Conservation (phyloP, 176 grass and related monocot genomes). For the Phoenix dactylifera region DNA sequence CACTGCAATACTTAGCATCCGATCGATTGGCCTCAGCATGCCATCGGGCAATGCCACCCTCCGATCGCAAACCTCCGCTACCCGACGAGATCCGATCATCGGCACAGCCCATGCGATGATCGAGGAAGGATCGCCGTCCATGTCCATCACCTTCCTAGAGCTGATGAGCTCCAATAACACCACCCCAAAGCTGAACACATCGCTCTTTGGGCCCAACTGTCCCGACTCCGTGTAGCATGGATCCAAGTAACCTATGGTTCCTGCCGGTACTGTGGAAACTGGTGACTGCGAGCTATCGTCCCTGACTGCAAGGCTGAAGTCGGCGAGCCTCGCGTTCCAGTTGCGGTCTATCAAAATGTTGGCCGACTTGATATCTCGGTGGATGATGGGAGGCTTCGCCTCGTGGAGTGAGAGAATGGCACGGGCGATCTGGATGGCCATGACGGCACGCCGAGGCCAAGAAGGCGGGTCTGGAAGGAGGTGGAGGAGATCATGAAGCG, state of each 20-base stretch:
- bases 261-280: constrained; percentile 28
- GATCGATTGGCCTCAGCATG: background rate
- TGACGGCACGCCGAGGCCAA: constrained; percentile 48
- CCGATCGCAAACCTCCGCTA: constrained; percentile 38
- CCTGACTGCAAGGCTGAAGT: constrained; percentile 89
- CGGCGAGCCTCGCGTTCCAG: constrained; percentile 52
- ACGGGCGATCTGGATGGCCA: constrained; percentile 63
- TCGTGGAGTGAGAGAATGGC: constrained; percentile 57
- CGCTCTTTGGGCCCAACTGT: constrained; percentile 55
- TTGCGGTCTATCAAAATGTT: constrained; percentile 63
- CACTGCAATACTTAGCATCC: constrained; percentile 44
- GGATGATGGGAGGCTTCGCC: constrained; percentile 38
- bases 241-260: constrained; percentile 98
- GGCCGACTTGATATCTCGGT: constrained; percentile 87
- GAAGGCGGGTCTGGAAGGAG: constrained; percentile 34
- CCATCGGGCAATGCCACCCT: constrained; percentile 24
- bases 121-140: constrained; percentile 46
- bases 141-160: constrained; percentile 82
- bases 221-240: constrained; percentile 72
- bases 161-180: constrained; percentile 89
- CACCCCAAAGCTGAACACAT: constrained; percentile 96
- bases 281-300: background rate
- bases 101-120: constrained; percentile 68
- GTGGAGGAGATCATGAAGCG: constrained; percentile 81
- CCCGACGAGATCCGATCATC: constrained; percentile 19